Evolutionary conservation across 2,329 filamentous ascomycete species (phyloP), one percentile per base, ranked within the genome.

Genomic region (Alternaria sp.): DNA sequence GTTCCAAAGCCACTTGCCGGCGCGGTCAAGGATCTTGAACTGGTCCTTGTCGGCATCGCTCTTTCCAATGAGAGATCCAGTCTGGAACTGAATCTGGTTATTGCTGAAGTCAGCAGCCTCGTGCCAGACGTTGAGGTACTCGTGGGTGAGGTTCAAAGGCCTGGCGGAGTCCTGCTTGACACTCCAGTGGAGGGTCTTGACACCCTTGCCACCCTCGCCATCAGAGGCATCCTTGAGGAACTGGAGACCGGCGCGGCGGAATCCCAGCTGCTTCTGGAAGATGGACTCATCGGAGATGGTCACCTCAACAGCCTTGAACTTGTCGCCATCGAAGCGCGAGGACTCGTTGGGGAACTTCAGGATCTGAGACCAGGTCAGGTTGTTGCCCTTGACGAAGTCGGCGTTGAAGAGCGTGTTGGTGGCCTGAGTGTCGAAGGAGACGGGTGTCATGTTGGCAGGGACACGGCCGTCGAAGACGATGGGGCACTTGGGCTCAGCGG

Each of bases 161-260:
- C 85, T 80, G 44, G 79, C 71, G 4, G 76, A 62, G 67, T 89
- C 87, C 71, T 86, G 85, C 75, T 82, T 82, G 30, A 90, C 72
- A 68, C 84, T 87, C 77, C 87, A 89, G 77, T 90, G 88, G 54
- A 90, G 82, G 2, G 87, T 89, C 79, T 88, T 89, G 61, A 88
- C 77, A 26, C 87, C 87, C 25, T 75, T 74, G 40, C 83, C 86
- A 21, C 84, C 85, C n/a, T 79, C 67, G 56, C 88, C 87, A 46
- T 83, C 83, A 57, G 85, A 81, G 17, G 80, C 85, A 84, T 80
- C 83, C 79, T 67, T 81, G 76, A 84, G 81, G 58, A 87, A 80
- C 50, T 79, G 82, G 56, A 89, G 81, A 63, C 88, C 87, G 1
- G 85, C 86, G 65, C 88, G 86, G 44, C 88, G 84, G 80, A 90